Base-by-base conservation (phyloP, 306 rosid genomes). In the Corylus avellana region DNA sequence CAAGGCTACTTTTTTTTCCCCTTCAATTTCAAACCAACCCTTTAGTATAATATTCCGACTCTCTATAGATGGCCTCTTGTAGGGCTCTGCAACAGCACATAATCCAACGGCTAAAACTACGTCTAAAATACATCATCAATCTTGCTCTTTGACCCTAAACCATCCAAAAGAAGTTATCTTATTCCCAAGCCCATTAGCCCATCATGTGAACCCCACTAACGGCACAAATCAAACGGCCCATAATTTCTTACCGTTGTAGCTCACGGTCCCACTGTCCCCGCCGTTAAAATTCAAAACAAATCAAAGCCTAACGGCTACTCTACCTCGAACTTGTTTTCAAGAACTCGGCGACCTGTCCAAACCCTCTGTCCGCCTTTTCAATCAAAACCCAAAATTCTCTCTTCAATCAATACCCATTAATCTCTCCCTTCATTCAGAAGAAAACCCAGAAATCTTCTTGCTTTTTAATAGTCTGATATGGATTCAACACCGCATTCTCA, bases 401-500 rank as follows among this genome's bases (percentile, higher is more conserved):
- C 62, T 64, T 49, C 44, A 67, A 80, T 53, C 44, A n/a, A 27
- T 27, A 18, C 70, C 25, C 27, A 17, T 1, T 4, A 17, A 54
- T 29, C 69, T 27, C 50, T 17, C 51, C 42, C 32, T 10, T 67
- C n/a, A 18, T 67, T 42, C 51, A 67, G 72, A 67, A 67, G 72
- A 67, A 16, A 67, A 42, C 29, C 72, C 72, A 13, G 16, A 22
- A 37, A 13, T 35, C 25, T 32, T 67, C 13, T 59, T 20, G n/a
- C 42, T 0, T 22, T 46, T 47, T 20, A 25, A 20, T 7, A 46
- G n/a, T 13, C 37, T 29, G 72, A 47, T 27, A 92, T 91, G 97
- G 96, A 87, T 71, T 74, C 87, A 4, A 72, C 87, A 10, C 90
- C 90, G 1, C 88, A 88, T 49, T 69, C 86, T 73, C 86, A 72